Evolutionary conservation across 176 grass and related monocot genomes (phyloP), one percentile per base, ranked within the genome.

Genomic region (Poa annua): DNA sequence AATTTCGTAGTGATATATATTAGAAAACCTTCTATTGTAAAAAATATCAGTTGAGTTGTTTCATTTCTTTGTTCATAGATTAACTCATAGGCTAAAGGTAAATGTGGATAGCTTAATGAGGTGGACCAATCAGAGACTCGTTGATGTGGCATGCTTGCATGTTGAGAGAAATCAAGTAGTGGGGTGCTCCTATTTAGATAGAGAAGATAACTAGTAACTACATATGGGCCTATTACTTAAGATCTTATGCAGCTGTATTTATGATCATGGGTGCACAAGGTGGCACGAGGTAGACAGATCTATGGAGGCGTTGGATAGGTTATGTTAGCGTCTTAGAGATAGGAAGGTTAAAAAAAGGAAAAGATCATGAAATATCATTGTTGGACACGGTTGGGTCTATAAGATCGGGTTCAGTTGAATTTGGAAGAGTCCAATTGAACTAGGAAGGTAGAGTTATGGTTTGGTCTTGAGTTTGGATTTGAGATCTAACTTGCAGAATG

Each of bases 291-390:
- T 61, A 61, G n/a, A n/a, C 54, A 57, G 57, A 26, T 26, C 11
- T 4, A 10, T 25, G 50, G 50, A 60, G 21, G 56, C 11, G 10
- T 60, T 60, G 56, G 11, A 60, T 60, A 60, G 21, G 56, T 25
- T 60, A 60, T 60, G 21, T 24, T 60, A 41, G 38, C 1, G 38
- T 41, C 38, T 41, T 41, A 41, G 21, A 60, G 56, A 60, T 60
- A 60, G 22, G 56, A 60, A 60, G 56, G 56, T 60, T 60, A 60
- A 60, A 21, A 60, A 60, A 60, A 60, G 22, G 56, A 57, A 57
- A 8, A 57, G 22, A 60, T 60, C 56, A 60, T 26, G 57, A 61
- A 25, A 22, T 61, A 12, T 61, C 57, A 61, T 21, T 13, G 24
- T 61, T 61, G 57, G 57, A 61, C 22, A 55, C 53, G 24, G 22